Conservation (phyloP, 2,329 filamentous ascomycete species). For the Monosporascus ibericus region DNA sequence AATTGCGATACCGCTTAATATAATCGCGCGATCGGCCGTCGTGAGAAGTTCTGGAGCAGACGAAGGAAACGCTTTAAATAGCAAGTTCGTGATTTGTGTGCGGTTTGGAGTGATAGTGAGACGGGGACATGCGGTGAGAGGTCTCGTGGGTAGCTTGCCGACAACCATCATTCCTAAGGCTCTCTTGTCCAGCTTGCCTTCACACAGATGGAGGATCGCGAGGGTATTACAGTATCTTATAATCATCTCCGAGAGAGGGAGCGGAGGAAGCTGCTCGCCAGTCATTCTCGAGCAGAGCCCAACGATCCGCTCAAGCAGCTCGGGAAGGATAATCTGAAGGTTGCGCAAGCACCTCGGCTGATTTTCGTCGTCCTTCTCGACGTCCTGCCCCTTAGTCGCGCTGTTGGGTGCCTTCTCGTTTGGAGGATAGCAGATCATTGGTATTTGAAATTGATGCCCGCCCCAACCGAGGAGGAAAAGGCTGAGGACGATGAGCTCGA, state of each 20-base stretch:
- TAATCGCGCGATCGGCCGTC: constrained; percentile 68
- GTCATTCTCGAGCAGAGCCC: constrained; percentile 67
- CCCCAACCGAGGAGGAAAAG: constrained; percentile 81
- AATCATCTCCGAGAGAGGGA: constrained; percentile 66
- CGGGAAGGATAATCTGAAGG: constrained; percentile 58
- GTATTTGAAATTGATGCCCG: constrained; percentile 76
- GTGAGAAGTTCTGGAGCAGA: constrained; percentile 61
- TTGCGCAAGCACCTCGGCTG: constrained; percentile 49
- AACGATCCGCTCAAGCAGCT: constrained; percentile 68
- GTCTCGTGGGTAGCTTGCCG: constrained; percentile 48
- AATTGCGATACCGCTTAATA: constrained; percentile 81
- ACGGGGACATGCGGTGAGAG: constrained; percentile 46
- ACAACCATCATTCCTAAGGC: constrained; percentile 61
- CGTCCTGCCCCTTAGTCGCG: constrained; percentile 26
- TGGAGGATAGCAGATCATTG: constrained; percentile 45
- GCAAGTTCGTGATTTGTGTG: constrained; percentile 56
- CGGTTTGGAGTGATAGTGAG: constrained; percentile 51
- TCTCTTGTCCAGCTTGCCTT: constrained; percentile 55
- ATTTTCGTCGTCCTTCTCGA: constrained; percentile 33
- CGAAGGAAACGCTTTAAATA: constrained; percentile 67
- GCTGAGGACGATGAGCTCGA: constrained; percentile 80
- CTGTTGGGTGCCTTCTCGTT: constrained; percentile 41
- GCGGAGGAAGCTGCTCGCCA: constrained; percentile 62
- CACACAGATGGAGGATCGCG: constrained; percentile 58
- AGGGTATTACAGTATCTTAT: constrained; percentile 69